Conservation (phyloP, 768 basidiomycete genomes). For the Suillus tomentosus region DNA sequence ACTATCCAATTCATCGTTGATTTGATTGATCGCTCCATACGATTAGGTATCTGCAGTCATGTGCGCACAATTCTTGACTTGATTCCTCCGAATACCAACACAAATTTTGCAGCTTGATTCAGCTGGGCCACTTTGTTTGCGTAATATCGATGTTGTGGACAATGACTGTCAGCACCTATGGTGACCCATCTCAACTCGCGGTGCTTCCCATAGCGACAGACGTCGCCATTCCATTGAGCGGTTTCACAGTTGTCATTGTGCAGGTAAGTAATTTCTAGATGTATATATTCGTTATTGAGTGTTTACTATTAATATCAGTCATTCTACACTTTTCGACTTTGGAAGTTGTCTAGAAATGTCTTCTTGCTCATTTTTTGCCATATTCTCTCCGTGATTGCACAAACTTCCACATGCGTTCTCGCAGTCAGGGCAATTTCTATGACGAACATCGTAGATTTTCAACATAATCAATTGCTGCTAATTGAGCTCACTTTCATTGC, state of each 20-base stretch:
- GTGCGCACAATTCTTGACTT: background rate
- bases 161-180: slow-evolving; percentile 10
- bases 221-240: background rate
- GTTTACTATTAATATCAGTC: background rate
- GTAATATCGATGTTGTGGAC: slow-evolving; percentile 7
- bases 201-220: slow-evolving; percentile 2
- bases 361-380: slow-evolving; percentile 5
- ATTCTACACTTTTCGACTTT: slow-evolving; percentile 11
- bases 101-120: background rate
- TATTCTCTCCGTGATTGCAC: background rate
- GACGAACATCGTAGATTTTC: background rate
- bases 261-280: slow-evolving; percentile 1
- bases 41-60: slow-evolving; percentile 10
- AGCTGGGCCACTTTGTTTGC: slow-evolving; percentile 5
- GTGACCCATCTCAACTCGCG: slow-evolving; percentile 4
- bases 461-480: no score
- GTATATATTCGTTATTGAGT: no score
- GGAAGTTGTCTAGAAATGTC: slow-evolving; percentile 5
- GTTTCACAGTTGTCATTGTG: background rate
- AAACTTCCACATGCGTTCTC: background rate
- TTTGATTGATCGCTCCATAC: background rate
- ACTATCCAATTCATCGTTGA: background rate
- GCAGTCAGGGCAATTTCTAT: background rate
- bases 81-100: background rate
- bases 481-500: background rate